Percentiles rank a stretch among this genome's conserved stretches.
Evolutionary conservation across 345 rosid species (phyloP).

Genomic region (Eucalyptus caleyi): DNA sequence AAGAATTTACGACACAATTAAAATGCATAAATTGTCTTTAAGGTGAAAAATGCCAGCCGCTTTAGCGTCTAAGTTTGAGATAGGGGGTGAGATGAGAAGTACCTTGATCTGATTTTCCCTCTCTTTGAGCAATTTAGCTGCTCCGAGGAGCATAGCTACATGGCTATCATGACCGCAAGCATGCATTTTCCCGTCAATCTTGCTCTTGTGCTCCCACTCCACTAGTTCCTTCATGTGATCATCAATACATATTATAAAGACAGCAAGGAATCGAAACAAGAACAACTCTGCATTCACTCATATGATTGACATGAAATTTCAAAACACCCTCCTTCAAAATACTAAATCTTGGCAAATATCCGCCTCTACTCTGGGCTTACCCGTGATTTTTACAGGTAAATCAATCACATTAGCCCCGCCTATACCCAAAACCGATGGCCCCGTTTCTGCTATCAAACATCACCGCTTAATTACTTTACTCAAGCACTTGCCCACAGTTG

Average conservation of each 20-base stretch:
- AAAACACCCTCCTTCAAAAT: neutral
- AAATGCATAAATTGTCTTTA: neutral
- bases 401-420: neutral
- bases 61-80: neutral
- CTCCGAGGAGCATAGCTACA: constrained; percentile 70
- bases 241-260: neutral
- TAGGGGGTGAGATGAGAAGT: neutral
- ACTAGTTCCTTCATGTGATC: constrained; percentile 35
- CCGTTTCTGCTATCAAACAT: neutral
- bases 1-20: neutral
- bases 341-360: neutral
- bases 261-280: neutral
- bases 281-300: neutral
- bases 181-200: constrained; percentile 61
- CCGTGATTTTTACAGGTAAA: neutral
- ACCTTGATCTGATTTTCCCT: constrained; percentile 39
- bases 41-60: neutral
- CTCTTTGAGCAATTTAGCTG: constrained; percentile 56
- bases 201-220: constrained; percentile 68
- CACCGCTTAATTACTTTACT: neutral
- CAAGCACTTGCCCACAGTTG: neutral
- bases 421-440: neutral
- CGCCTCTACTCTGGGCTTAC: neutral
- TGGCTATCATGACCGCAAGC: constrained; percentile 73
- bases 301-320: neutral